Conservation (phyloP, 177 flowering plant species). For the Vitis hybrid region DNA sequence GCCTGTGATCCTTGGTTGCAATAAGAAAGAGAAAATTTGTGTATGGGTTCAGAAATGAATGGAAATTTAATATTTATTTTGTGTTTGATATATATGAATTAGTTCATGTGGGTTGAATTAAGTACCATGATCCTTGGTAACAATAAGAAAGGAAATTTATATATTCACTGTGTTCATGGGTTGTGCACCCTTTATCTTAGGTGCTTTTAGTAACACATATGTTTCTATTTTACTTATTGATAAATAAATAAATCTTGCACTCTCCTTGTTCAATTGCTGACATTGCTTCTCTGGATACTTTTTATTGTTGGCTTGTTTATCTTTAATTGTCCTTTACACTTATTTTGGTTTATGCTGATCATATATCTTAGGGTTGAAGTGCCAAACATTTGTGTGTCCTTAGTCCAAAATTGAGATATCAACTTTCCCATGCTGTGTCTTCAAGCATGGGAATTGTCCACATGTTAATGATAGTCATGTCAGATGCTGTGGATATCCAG, state of each 20-base stretch:
- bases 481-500: too few relatives aligned
- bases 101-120: neutral
- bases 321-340: neutral
- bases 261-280: neutral
- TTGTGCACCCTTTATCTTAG: too few relatives aligned
- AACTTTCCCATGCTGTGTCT: too few relatives aligned
- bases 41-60: neutral
- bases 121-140: too few relatives aligned
- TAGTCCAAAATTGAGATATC: neutral
- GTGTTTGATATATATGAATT: neutral
- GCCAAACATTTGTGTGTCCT: neutral
- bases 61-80: neutral
- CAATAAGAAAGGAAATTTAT: too few relatives aligned
- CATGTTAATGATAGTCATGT: too few relatives aligned
- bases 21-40: too few relatives aligned
- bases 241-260: neutral
- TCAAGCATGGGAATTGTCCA: too few relatives aligned
- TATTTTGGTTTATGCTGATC: neutral
- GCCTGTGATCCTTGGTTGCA: too few relatives aligned
- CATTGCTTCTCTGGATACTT: neutral
- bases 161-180: too few relatives aligned
- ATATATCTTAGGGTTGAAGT: neutral
- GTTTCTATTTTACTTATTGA: too few relatives aligned
- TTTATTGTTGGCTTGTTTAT: neutral
- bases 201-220: too few relatives aligned